Conservation (phyloP, 1,284 basidiomycete species). For the Rhodotorula sp. region DNA sequence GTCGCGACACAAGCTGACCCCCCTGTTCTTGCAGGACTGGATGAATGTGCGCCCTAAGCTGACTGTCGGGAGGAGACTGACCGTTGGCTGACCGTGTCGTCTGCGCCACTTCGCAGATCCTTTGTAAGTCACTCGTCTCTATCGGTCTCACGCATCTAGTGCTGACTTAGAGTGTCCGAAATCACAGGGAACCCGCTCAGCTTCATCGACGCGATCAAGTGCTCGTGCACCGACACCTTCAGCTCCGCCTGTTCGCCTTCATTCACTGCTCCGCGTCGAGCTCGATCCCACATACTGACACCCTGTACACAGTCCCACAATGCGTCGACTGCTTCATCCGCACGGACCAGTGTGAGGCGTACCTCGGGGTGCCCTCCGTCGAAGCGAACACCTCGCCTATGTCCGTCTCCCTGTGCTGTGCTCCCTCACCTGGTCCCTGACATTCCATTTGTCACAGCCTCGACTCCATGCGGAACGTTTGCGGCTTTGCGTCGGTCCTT, state of each 20-base stretch:
- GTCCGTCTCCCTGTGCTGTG: neutral
- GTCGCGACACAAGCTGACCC: neutral
- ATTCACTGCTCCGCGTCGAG: too few species aligned
- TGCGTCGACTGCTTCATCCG: slow-evolving; percentile 35
- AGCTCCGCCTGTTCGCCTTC: slow-evolving; percentile 15
- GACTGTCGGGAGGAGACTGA: neutral
- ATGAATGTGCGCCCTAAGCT: slow-evolving; percentile 1
- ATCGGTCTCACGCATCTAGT: neutral
- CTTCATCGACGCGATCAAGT: slow-evolving; percentile 27
- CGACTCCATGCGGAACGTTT: slow-evolving; percentile 26
- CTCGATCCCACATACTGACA: too few species aligned
- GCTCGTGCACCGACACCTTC: slow-evolving; percentile 34
- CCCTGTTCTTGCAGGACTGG: slow-evolving; percentile 1
- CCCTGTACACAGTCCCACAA: slow-evolving; percentile 21
- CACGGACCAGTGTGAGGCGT: slow-evolving; percentile 34
- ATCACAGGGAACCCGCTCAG: slow-evolving; percentile 23
- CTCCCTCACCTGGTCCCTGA: too few species aligned
- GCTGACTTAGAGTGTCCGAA: too few species aligned
- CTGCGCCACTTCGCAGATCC: neutral
- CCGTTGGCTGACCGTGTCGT: too few species aligned
- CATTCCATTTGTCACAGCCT: slow-evolving; percentile 2
- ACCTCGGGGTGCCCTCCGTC: slow-evolving; percentile 20
- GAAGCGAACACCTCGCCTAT: slow-evolving; percentile 19
- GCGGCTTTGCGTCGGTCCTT: slow-evolving; percentile 22
- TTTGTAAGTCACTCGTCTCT: slow-evolving; percentile 4